These are phyloP conservation scores for Sherardia arvensis DNA, from an alignment of 257 asterid species.

Conservation along the genomic window DNA sequence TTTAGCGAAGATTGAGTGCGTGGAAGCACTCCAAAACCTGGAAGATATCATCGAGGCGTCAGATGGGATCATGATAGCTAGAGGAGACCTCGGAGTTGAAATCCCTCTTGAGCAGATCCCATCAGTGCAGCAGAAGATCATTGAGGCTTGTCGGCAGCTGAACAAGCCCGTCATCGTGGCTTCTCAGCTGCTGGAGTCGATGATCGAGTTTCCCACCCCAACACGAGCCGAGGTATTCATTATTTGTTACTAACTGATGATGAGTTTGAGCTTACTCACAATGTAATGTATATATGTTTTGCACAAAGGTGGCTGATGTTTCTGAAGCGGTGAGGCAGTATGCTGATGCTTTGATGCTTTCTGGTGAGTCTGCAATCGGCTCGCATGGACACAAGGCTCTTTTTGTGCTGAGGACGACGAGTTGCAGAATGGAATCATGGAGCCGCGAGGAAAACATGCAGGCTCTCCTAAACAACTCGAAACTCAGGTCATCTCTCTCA, in stretches of 20 bases:
- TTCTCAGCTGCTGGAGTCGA: conserved; percentile 83
- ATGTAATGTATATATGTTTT: neutral
- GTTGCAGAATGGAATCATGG: conserved; percentile 68
- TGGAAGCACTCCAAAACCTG: conserved; percentile 56
- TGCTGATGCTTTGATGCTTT: conserved; percentile 84
- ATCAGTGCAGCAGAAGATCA: conserved; percentile 54
- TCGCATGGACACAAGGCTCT: conserved; percentile 62
- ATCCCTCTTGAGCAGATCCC: conserved; percentile 84
- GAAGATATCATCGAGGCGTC: conserved; percentile 65
- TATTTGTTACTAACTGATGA: neutral
- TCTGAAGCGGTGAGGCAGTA: conserved; percentile 84
- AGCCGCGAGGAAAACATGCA: conserved; percentile 60
- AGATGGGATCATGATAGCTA: conserved; percentile 87
- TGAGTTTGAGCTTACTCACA: neutral
- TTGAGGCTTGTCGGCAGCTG: conserved; percentile 53
- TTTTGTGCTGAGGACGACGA: conserved; percentile 55
- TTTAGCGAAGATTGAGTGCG: conserved; percentile 72
- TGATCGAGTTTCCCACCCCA: conserved; percentile 84
- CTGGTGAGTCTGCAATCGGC: conserved; percentile 90
- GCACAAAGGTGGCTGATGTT: conserved; percentile 74
- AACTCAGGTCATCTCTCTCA: conserved; percentile 38
- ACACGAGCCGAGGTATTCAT: conserved; percentile 90
- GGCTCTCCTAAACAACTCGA: conserved; percentile 25
- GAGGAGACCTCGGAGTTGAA: conserved; percentile 94
- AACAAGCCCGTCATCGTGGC: conserved; percentile 83